phyloP scores from a whole-genome alignment of 371 early-diverging fungal species.

The Batrachochytrium dendrobatidis region DNA sequence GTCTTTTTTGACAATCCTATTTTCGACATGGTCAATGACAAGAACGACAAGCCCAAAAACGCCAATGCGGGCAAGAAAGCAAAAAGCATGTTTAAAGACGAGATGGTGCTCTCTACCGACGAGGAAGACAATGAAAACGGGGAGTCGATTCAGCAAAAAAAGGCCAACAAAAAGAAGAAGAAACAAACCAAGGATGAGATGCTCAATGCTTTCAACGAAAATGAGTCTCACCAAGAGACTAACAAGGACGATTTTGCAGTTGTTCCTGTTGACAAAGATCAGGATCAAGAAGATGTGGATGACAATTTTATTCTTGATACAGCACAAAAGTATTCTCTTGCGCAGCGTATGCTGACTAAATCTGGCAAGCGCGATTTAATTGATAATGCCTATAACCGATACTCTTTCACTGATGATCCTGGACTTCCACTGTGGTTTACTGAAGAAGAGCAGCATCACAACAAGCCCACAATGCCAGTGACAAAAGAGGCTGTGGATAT shows the following conservation, averaged over 20 bases:
- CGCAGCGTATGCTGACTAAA: slow-evolving; percentile 60
- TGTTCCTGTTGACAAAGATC: neutral
- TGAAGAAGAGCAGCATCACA: slow-evolving; percentile 84
- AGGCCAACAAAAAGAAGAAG: slow-evolving; percentile 28
- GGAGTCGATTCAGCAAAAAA: slow-evolving; percentile 26
- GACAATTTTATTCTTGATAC: slow-evolving; percentile 44
- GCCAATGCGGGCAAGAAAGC: slow-evolving; percentile 17
- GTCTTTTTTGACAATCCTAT: slow-evolving; percentile 91
- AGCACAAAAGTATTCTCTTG: slow-evolving; percentile 83
- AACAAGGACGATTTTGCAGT: neutral
- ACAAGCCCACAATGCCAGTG: slow-evolving; percentile 79
- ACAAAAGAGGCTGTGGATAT: slow-evolving; percentile 91
- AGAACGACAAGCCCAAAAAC: slow-evolving; percentile 21
- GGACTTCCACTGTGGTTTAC: slow-evolving; percentile 89
- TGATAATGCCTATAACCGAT: slow-evolving; percentile 84
- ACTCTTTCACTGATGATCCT: slow-evolving; percentile 77
- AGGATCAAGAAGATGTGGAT: neutral
- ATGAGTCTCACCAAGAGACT: neutral
- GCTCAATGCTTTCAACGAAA: slow-evolving; percentile 22
- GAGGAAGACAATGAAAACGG: slow-evolving; percentile 38
- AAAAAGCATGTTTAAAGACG: slow-evolving; percentile 43
- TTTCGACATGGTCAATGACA: slow-evolving; percentile 52
- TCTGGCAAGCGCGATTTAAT: slow-evolving; percentile 57
- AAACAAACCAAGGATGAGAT: slow-evolving; percentile 21
- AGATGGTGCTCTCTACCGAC: slow-evolving; percentile 27